A percentile compares a stretch with the other conserved stretches of the same genome.
phyloP scores from a whole-genome alignment of 2,329 filamentous ascomycete species.

The Calonectria crousiana region DNA sequence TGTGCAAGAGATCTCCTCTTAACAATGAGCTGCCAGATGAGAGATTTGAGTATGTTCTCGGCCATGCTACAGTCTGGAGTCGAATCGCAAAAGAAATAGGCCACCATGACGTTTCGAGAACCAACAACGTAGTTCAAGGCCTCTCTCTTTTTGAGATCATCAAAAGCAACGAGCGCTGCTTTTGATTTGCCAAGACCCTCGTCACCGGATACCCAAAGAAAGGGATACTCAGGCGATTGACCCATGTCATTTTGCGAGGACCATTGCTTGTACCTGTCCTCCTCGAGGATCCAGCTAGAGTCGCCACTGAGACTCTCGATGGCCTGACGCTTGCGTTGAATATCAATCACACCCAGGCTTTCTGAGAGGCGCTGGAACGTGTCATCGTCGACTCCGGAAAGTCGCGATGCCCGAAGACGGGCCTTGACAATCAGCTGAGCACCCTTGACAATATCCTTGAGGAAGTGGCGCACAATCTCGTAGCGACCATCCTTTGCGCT shows the following conservation, averaged over 20 bases:
- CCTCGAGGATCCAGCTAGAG: constrained; percentile 15
- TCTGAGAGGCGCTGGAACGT: constrained; percentile 20
- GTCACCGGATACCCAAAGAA: constrained; percentile 22
- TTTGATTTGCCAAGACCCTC: constrained; percentile 20
- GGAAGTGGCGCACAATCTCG: constrained; percentile 3
- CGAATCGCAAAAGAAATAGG: constrained; percentile 55
- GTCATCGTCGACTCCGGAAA: constrained; percentile 19
- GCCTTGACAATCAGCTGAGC: constrained; percentile 17
- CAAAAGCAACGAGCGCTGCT: constrained; percentile 9
- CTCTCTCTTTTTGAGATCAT: constrained; percentile 19
- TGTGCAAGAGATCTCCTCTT: constrained; percentile 50
- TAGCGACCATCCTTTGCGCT: constrained; percentile 21
- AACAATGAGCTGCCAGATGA: constrained; percentile 52
- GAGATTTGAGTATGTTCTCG: constrained; percentile 54
- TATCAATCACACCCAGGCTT: constrained; percentile 15
- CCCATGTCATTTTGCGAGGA: background rate
- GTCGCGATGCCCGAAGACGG: constrained; percentile 16
- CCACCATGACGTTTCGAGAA: constrained; percentile 44
- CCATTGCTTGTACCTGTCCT: constrained; percentile 13
- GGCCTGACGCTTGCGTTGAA: constrained; percentile 10
- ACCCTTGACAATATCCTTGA: constrained; percentile 22
- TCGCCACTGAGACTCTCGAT: constrained; percentile 19
- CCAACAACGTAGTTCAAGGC: background rate
- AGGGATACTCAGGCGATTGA: constrained; percentile 1
- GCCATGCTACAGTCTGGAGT: constrained; percentile 51